Percentiles rank a stretch among this genome's conserved stretches.
Conservation (phyloP, 2,329 filamentous ascomycete genomes). For the Aureobasidium sp. region DNA sequence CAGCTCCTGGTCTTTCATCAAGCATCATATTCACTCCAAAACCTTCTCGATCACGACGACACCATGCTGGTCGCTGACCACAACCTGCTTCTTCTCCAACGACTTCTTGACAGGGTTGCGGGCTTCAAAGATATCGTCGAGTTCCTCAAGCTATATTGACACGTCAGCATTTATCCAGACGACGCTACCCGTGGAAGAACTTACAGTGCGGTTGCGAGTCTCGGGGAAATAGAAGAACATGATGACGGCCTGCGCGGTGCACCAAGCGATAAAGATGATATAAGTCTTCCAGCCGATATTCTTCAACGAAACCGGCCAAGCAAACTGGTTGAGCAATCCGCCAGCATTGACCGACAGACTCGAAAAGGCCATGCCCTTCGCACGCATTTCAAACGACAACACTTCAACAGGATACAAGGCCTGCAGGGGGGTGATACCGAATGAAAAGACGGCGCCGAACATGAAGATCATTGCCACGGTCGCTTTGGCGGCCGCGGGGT, state of each 20-base stretch:
- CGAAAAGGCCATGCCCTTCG: slow-evolving; percentile 39
- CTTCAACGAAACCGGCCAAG: slow-evolving; percentile 21
- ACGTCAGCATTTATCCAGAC: neutral
- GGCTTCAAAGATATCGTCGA: slow-evolving; percentile 22
- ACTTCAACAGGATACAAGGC: slow-evolving; percentile 41
- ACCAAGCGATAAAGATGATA: slow-evolving; percentile 21
- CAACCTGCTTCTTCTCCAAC: slow-evolving; percentile 25
- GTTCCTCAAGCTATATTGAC: slow-evolving; percentile 25
- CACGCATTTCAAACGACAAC: slow-evolving; percentile 40
- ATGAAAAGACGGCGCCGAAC: slow-evolving; percentile 29
- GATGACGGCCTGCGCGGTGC: slow-evolving; percentile 16
- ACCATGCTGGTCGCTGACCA: slow-evolving; percentile 23
- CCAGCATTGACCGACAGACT: slow-evolving; percentile 38
- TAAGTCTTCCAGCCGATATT: slow-evolving; percentile 28
- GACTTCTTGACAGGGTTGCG: slow-evolving; percentile 26
- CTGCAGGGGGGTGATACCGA: slow-evolving; percentile 29
- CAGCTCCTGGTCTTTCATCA: no score
- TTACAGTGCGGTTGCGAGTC: slow-evolving; percentile 29
- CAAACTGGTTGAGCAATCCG: slow-evolving; percentile 36
- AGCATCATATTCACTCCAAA: no score
- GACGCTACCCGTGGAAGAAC: neutral
- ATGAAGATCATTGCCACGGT: slow-evolving; percentile 30
- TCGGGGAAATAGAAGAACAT: slow-evolving; percentile 35
- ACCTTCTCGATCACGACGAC: slow-evolving; percentile 20
- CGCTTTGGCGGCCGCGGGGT: slow-evolving; percentile 25